Evolutionary conservation across 2,329 filamentous ascomycete genomes (phyloP).

Genomic region (Fusarium domesticum): DNA sequence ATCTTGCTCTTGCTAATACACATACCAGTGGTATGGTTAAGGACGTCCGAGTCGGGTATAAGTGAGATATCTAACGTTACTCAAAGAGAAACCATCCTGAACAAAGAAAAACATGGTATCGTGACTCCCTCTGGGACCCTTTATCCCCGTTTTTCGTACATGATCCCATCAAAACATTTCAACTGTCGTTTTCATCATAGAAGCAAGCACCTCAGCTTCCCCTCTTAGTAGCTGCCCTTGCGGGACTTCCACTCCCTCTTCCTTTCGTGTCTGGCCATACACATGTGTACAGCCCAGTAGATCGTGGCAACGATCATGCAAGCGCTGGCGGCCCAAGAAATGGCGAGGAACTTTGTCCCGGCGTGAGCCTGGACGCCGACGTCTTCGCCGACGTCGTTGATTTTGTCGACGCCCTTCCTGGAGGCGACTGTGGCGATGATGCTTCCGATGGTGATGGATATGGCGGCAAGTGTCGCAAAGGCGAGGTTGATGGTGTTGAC

Average conservation of each 20-base stretch:
- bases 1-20: constrained; percentile 7
- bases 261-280: constrained; percentile 27
- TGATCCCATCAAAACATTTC: neutral
- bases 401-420: constrained; percentile 39
- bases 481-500: constrained; percentile 38
- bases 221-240: constrained; percentile 30
- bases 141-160: too few species aligned
- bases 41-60: neutral
- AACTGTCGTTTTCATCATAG: neutral
- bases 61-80: constrained; percentile 3
- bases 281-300: constrained; percentile 42
- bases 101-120: constrained; percentile 20
- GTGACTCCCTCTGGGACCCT: constrained; percentile 9
- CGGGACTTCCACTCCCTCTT: constrained; percentile 27
- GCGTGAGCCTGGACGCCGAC: constrained; percentile 44
- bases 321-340: constrained; percentile 48
- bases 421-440: constrained; percentile 42
- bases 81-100: constrained; percentile 7
- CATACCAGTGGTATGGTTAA: constrained; percentile 4
- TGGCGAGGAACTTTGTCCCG: constrained; percentile 44
- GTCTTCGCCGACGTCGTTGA: constrained; percentile 43
- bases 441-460: constrained; percentile 41
- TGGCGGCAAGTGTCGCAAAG: constrained; percentile 35
- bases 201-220: neutral
- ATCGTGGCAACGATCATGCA: constrained; percentile 40